phyloP scores from a whole-genome alignment of 1,139 yeast species.

The Blastobotrys apis region DNA sequence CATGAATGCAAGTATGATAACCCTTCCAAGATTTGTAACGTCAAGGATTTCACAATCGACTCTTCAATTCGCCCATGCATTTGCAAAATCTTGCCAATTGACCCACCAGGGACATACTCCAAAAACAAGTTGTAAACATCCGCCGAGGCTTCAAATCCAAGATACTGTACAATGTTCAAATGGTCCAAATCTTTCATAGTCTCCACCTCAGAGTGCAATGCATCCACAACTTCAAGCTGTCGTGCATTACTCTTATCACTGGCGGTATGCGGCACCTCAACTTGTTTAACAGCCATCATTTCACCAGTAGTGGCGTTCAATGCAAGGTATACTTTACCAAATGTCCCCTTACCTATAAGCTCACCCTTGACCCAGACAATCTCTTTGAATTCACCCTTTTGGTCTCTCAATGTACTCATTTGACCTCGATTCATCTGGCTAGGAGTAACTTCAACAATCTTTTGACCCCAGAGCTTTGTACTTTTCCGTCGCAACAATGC shows the following conservation, averaged over 20 bases:
- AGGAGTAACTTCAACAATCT: conserved; percentile 85
- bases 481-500: conserved; percentile 60
- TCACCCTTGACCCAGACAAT: conserved; percentile 99
- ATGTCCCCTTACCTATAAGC: conserved; percentile 91
- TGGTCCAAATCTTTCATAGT: conserved; percentile 94
- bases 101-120: conserved; percentile 98
- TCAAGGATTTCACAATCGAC: conserved; percentile 62
- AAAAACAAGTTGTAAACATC: conserved; percentile 78
- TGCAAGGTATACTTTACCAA: conserved; percentile 92
- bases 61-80: conserved; percentile 86
- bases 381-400: conserved; percentile 68
- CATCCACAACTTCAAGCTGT: conserved; percentile 65
- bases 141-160: conserved; percentile 81
- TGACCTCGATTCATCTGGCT: conserved; percentile 24
- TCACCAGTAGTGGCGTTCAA: conserved; percentile 96
- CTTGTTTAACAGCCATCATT: conserved; percentile 98
- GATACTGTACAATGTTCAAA: conserved; percentile 86
- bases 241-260: conserved; percentile 42
- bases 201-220: conserved; percentile 85
- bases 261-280: conserved; percentile 56
- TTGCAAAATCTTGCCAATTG: conserved; percentile 81
- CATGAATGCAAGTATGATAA: conserved; percentile 77
- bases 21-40: conserved; percentile 78
- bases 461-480: conserved; percentile 98
- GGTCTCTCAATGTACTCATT: conserved; percentile 52